Evolutionary conservation across 2,329 filamentous ascomycete species (phyloP).

Genomic region (Sclerotinia glacialis): DNA sequence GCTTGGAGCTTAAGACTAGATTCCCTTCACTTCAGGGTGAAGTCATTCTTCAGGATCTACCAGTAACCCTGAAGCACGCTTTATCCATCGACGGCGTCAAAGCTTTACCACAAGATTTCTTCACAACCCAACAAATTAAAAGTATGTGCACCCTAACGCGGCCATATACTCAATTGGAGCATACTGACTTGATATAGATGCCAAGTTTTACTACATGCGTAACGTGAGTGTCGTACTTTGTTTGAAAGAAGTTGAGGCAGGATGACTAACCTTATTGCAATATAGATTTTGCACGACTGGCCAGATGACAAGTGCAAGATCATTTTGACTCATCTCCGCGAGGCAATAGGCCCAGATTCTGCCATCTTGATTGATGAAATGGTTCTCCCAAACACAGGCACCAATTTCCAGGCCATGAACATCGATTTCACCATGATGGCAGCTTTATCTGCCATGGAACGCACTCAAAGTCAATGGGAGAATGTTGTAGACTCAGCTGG

Average conservation of each 20-base stretch:
- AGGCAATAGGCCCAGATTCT: slow-evolving; percentile 13
- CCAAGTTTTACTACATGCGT: slow-evolving; percentile 42
- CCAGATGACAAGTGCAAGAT: slow-evolving; percentile 36
- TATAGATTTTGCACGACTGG: slow-evolving; percentile 42
- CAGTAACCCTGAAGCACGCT: slow-evolving; percentile 34
- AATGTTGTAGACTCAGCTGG: background rate
- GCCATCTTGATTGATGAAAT: slow-evolving; percentile 45
- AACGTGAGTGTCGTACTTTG: slow-evolving; percentile 15
- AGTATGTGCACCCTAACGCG: slow-evolving; percentile 1
- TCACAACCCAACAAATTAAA: slow-evolving; percentile 36
- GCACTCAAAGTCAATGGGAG: slow-evolving; percentile 33
- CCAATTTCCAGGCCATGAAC: slow-evolving; percentile 37
- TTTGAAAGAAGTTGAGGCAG: background rate
- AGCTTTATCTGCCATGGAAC: slow-evolving; percentile 39
- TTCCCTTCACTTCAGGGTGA: slow-evolving; percentile 40
- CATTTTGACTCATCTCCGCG: slow-evolving; percentile 18
- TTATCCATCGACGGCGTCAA: slow-evolving; percentile 37
- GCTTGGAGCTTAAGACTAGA: slow-evolving; percentile 37
- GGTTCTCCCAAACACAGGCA: slow-evolving; percentile 41
- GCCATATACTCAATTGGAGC: background rate
- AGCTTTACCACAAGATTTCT: slow-evolving; percentile 36
- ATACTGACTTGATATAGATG: slow-evolving; percentile 5
- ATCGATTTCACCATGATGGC: slow-evolving; percentile 43
- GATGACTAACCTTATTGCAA: background rate
- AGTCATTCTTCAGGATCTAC: slow-evolving; percentile 45